Evolutionary conservation across 169 alveolate genomes (phyloP), one percentile per base, ranked within the genome.

Genomic region (Plasmodium inui): DNA sequence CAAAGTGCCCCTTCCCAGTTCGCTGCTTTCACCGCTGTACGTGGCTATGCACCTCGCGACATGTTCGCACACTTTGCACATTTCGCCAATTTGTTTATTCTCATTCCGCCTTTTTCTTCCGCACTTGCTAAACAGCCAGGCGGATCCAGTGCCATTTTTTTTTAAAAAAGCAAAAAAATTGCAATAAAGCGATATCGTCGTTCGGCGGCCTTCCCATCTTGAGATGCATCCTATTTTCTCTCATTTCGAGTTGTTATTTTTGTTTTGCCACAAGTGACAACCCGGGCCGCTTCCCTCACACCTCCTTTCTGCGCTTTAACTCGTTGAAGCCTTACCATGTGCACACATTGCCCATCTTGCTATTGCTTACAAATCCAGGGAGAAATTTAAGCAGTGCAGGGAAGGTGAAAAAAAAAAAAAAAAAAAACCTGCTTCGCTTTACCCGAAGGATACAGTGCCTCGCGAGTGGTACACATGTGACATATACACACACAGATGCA

Each of bases 271-370:
- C n/a, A 28, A 53, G 0, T 28, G 55, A 44, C 55, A 44, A 39
- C 61, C 34, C 22, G 30, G 34, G 30, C n/a, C 17, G 5, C 32
- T 46, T 19, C 22, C 34, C 22, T 19, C 28, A 37, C 50, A n/a
- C 55, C 14, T 30, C 61, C 61, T 46, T 41, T 50, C 39, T 76
- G 55, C 76, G 17, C 28, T 17, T 55, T 55, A 22, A 14, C 67
- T 46, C 78, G 53, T 74, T 30, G 22, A 73, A 72, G 28, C 93
- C 93, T 85, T 85, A 85, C 93, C 93, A 85, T 67, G 93, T 85
- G 93, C 93, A 85, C 93, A 85, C 83, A 46, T 85, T 85, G 93
- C 93, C 93, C 93, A 85, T 85, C 57, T 85, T 85, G 61, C 72
- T 53, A 28, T 82, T 44, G 26, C 61, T 26, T 32, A 19, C 78